These are phyloP conservation scores for Pulveroboletus sp. DNA, from an alignment of 768 basidiomycete genomes.

Conservation along the genomic window DNA sequence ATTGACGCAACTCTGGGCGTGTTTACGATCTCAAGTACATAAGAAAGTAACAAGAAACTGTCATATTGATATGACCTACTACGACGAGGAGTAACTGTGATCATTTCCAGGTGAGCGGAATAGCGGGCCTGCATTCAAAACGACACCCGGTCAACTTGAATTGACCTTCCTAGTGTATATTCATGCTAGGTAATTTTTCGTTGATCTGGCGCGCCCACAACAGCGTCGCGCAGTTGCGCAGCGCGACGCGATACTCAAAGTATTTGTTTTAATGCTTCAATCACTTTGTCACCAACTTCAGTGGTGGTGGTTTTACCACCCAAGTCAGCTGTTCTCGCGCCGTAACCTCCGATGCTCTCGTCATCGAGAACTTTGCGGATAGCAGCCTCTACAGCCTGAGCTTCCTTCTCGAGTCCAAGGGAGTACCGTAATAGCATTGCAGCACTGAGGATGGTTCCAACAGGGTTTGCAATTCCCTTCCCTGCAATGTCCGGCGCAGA, in stretches of 20 bases:
- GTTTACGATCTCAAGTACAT: no score
- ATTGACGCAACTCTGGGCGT: no score
- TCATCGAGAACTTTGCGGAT: slow-evolving; percentile 85
- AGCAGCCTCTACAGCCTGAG: slow-evolving; percentile 82
- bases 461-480: slow-evolving; percentile 87
- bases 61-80: no score
- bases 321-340: slow-evolving; percentile 80
- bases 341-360: slow-evolving; percentile 62
- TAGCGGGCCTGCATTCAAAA: no score
- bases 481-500: slow-evolving; percentile 97
- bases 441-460: slow-evolving; percentile 91
- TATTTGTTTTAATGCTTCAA: slow-evolving; percentile 61
- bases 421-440: slow-evolving; percentile 95
- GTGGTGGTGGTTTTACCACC: slow-evolving; percentile 72
- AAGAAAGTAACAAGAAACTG: no score
- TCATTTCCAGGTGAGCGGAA: no score
- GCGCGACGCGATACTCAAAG: slow-evolving; percentile 33
- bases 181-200: not conserved
- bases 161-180: no score
- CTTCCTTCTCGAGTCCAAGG: slow-evolving; percentile 80
- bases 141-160: no score
- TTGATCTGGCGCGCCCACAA: not conserved
- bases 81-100: no score
- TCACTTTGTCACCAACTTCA: slow-evolving; percentile 80
- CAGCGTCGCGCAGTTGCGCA: not conserved